Conservation (phyloP, 108 stramenopile species). For the Cyclotella choctawhatcheeana region DNA sequence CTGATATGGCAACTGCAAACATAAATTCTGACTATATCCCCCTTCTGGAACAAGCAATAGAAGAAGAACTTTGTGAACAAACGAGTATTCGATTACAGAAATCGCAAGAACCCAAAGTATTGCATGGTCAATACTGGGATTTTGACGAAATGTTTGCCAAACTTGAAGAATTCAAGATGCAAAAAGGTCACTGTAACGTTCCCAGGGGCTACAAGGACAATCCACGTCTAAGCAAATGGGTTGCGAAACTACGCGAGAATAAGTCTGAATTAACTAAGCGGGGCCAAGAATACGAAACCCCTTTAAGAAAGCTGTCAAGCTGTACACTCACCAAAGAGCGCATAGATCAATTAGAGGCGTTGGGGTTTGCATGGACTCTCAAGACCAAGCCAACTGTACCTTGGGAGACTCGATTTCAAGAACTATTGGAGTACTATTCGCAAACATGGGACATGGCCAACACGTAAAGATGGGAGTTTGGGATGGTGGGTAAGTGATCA, state of each 20-base stretch:
- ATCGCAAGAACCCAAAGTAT: neutral
- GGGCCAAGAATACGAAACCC: neutral
- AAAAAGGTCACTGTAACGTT: neutral
- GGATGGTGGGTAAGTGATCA: neutral
- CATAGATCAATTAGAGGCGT: neutral
- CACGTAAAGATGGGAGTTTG: neutral
- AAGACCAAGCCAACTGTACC: neutral
- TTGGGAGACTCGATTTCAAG: slow-evolving; percentile 5
- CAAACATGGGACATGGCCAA: neutral
- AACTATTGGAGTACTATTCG: neutral
- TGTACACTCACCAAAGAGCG: slow-evolving; percentile 3
- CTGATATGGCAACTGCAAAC: neutral
- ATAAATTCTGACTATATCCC: neutral
- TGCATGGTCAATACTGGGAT: neutral
- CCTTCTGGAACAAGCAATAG: slow-evolving; percentile 1
- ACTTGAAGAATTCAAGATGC: neutral
- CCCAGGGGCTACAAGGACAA: neutral
- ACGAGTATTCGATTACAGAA: neutral
- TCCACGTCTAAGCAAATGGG: neutral
- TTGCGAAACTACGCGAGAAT: neutral
- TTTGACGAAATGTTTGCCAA: slow-evolving; percentile 10
- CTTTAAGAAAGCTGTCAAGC: neutral
- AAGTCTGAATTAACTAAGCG: neutral
- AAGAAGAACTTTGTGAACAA: neutral
- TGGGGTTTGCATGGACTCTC: neutral